phyloP scores from a whole-genome alignment of 2,329 filamentous ascomycete species.

The Ambrosiella xylebori region DNA sequence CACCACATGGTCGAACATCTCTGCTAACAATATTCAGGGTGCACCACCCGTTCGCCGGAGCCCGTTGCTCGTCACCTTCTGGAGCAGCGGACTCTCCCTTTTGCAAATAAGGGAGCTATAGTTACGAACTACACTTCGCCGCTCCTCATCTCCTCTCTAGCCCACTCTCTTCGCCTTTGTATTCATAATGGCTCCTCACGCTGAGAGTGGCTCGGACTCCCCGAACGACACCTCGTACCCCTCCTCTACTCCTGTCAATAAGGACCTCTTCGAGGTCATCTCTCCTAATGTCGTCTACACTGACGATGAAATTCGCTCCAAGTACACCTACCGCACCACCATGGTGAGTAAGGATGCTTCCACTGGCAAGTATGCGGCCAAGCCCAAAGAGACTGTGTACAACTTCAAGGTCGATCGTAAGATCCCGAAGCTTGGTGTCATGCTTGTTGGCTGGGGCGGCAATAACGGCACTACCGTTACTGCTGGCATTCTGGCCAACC shows the following conservation, averaged over 20 bases:
- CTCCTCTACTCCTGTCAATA: conserved; percentile 22
- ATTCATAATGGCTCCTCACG: conserved; percentile 75
- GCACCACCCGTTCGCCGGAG: conserved; percentile 93
- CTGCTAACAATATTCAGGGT: conserved; percentile 31
- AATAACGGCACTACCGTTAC: conserved; percentile 98
- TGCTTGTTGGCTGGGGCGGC: conserved; percentile 94
- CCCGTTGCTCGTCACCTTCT: conserved; percentile 79
- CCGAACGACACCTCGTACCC: conserved; percentile 26
- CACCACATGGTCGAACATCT: background rate
- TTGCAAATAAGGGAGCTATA: conserved; percentile 32
- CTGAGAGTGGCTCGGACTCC: conserved; percentile 40
- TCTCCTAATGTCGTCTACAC: conserved; percentile 90
- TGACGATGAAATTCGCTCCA: conserved; percentile 72
- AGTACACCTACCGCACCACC: conserved; percentile 94
- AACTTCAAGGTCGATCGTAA: conserved; percentile 96
- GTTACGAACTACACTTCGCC: conserved; percentile 13
- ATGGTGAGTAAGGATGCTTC: conserved; percentile 49
- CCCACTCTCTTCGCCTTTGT: conserved; percentile 15
- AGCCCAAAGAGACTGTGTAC: conserved; percentile 76
- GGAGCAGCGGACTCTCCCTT: conserved; percentile 55
- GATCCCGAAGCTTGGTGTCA: conserved; percentile 84
- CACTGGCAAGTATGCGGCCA: conserved; percentile 64
- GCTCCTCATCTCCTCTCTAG: conserved; percentile 1
- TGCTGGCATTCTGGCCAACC: conserved; percentile 92
- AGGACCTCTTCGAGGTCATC: conserved; percentile 65